Evolutionary conservation across 2,329 filamentous ascomycete genomes (phyloP).

Genomic region (Pseudogymnoascus sp.): DNA sequence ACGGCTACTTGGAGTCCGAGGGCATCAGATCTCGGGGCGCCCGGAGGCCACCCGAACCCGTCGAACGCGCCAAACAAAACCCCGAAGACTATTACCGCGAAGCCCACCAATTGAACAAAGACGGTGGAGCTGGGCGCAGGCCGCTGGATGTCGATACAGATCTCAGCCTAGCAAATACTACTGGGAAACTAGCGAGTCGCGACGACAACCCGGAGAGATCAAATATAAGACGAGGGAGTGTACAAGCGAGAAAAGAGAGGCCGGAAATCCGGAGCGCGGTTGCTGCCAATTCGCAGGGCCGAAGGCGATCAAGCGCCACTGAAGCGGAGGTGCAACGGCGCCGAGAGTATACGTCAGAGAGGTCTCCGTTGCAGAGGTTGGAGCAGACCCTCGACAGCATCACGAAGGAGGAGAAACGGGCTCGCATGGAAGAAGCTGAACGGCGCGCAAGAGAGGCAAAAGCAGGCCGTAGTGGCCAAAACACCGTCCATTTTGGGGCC

Average conservation of each 20-base stretch:
- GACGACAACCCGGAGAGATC: conserved; percentile 15
- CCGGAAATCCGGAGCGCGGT: conserved; percentile 15
- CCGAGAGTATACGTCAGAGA: conserved; percentile 64
- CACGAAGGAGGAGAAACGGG: conserved; percentile 91
- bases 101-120: not conserved
- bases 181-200: not conserved
- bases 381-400: conserved; percentile 70
- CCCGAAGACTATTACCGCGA: conserved; percentile 14
- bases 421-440: conserved; percentile 75
- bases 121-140: not conserved
- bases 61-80: conserved; percentile 13
- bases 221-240: conserved; percentile 12
- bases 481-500: conserved; percentile 26
- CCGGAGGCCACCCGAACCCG: conserved; percentile 24
- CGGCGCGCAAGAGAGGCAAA: conserved; percentile 53
- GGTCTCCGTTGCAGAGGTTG: conserved; percentile 86
- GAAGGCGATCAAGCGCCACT: conserved; percentile 31
- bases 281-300: conserved; percentile 13
- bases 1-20: not conserved
- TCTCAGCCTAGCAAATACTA: not conserved
- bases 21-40: conserved; percentile 19
- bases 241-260: conserved; percentile 14
- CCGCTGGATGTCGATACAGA: not conserved
- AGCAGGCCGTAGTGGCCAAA: conserved; percentile 23
- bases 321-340: conserved; percentile 30